Evolutionary conservation across 176 grass and related monocot genomes (phyloP).

Genomic region (Rhynchospora tenuis): DNA sequence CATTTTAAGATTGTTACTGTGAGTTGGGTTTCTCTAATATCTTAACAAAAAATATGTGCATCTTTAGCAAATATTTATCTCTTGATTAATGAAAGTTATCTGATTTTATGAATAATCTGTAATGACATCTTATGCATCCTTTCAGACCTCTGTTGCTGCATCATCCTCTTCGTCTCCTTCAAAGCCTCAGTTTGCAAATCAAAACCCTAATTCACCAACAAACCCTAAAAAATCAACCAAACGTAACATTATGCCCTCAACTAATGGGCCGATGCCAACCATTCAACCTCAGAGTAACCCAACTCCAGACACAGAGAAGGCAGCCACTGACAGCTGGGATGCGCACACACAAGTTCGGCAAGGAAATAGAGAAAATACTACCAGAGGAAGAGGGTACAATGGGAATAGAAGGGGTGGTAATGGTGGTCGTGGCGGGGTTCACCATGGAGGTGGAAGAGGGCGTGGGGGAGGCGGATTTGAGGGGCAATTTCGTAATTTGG

Average conservation of each 20-base stretch:
- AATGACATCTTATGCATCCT: conserved; percentile 1
- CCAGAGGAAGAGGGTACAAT: conserved; percentile 15
- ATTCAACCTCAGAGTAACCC: not conserved
- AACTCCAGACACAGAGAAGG: conserved; percentile 1
- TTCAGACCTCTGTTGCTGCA: conserved; percentile 6
- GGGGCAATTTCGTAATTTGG: conserved; percentile 15
- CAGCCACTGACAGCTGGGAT: not conserved
- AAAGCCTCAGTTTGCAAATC: conserved; percentile 11
- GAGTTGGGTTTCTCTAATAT: conserved; percentile 5
- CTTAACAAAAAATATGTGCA: not conserved
- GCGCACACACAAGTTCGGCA: not conserved
- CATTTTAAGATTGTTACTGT: not conserved
- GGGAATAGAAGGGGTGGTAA: conserved; percentile 1
- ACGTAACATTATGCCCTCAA: not conserved
- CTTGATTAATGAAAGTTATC: not conserved
- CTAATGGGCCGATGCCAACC: not conserved
- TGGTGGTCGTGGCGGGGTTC: not conserved
- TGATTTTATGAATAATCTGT: not conserved
- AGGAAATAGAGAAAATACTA: conserved; percentile 11
- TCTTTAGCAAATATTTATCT: not conserved
- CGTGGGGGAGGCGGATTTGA: not conserved
- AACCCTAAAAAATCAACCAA: conserved; percentile 15
- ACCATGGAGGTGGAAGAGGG: conserved; percentile 10
- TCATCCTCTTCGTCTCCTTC: conserved; percentile 19
- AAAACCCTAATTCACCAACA: conserved; percentile 19